Evolutionary conservation across 2,329 filamentous ascomycete species (phyloP), one percentile per base, ranked within the genome.

Genomic region (Microdochium trichocladiopsis): DNA sequence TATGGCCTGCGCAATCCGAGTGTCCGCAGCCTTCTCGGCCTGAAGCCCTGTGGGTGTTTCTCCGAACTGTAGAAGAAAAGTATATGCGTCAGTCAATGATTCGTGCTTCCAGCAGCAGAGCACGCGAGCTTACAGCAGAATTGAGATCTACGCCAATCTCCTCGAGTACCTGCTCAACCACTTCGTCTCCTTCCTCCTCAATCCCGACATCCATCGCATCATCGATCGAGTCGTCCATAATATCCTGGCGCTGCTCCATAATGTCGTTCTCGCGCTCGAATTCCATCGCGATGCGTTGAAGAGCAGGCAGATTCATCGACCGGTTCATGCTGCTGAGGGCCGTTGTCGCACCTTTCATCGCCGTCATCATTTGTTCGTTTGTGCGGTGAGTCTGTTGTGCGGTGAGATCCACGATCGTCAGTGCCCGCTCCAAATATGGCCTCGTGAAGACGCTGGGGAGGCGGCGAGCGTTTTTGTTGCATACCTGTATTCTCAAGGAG

Each of bases 281-380:
- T 66, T 99, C 94, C 92, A 96, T 96, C 21, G 94, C 93, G 66
- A 99, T 99, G 53, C 93, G 84, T 69, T 97, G 93, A 31, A 99
- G 77, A 18, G 91, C 91, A 1, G 94, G 94, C 2, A 99, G 83
- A 66, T 99, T 97, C 92, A 97, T 97, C 57, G 90, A 90, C 58
- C 88, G 82, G 71, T 99, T 99, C 94, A 99, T 99, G 73, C 88
- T 95, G 51, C 92, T 91, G 8, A 99, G 77, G 2, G 96, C 86
- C 71, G 87, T 85, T 1, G 94, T 97, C 4, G 94, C 94, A 31
- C 94, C 94, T 72, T 96, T 99, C 94, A 99, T 97, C 9, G 92
- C 94, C 71, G 96, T 90, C 92, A 96, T 96, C 94, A 99, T 99
- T 72, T 97, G 93, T 70, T 99, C 94, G 70, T 99, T 99, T 60